Evolutionary conservation across 176 grass and related monocot species (phyloP).

Genomic region (Cenchrus purpureus): DNA sequence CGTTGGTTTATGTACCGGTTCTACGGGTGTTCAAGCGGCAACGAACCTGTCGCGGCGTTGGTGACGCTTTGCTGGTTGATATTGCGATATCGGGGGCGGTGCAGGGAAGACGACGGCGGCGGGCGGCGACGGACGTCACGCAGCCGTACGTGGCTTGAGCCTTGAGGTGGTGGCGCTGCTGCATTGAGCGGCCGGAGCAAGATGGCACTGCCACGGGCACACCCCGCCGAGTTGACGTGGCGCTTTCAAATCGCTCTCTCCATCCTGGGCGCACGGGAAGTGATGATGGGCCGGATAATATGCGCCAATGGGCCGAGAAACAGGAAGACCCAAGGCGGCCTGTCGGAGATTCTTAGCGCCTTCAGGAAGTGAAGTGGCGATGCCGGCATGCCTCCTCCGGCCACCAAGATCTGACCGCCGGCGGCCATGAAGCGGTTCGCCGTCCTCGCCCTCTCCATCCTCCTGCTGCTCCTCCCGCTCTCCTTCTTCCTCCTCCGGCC

Average conservation of each 20-base stretch:
- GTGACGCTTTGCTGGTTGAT: not conserved
- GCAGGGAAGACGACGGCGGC: not conserved
- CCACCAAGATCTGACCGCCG: slow-evolving; percentile 38
- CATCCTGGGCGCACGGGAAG: not conserved
- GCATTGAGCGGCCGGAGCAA: not conserved
- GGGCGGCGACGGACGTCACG: not conserved
- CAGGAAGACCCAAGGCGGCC: not conserved
- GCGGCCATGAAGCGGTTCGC: slow-evolving; percentile 37
- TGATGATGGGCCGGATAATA: not conserved
- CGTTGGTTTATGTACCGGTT: not conserved
- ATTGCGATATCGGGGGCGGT: no score
- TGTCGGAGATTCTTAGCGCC: not conserved
- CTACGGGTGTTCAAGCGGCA: not conserved
- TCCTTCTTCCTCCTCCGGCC: slow-evolving; percentile 47
- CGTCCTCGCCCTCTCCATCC: slow-evolving; percentile 43
- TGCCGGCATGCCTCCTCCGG: not conserved
- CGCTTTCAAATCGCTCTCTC: not conserved
- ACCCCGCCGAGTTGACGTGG: not conserved
- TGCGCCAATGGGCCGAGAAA: not conserved
- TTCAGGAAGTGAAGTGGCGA: not conserved
- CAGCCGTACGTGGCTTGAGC: slow-evolving; percentile 3
- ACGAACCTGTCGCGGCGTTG: not conserved
- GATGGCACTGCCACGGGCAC: not conserved
- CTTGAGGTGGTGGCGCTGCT: not conserved
- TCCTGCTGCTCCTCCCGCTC: slow-evolving; percentile 43